Base-by-base conservation (phyloP, 2,329 filamentous ascomycete genomes). In the Chrysosporium queenslandicum region DNA sequence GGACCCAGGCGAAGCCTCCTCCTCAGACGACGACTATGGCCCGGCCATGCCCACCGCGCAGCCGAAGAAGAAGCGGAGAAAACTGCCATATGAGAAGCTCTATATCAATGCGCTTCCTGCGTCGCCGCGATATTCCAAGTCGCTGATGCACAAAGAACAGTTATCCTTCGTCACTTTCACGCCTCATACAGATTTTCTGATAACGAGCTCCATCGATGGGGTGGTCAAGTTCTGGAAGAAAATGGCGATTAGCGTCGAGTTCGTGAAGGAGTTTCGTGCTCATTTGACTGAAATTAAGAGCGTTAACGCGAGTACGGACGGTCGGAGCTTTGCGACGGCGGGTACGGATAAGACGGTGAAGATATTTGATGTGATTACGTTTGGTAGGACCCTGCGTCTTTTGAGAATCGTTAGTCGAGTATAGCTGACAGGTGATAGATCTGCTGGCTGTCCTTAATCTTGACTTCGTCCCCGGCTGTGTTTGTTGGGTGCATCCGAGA, bases 151-250 rank as follows among this genome's bases (percentile, higher is more conserved):
- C 77, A 90, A 91, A 72, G 92, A 98, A 60, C 89, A 95, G 71
- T 72, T 98, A 46, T 80, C 85, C 53, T 97, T 90, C 63, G 80
- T 87, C 57, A 94, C 84, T 11, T 83, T 95, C 67, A 95, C 94
- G 1, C 90, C 90, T 0, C 74, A 85, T 55, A 96, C 91, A 55
- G 92, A 97, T 60, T 98, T 98, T 65, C 76, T 98, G 34, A 92
- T 98, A 57, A 98, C 92, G 1, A 87, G 86, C 56, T 97, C 92
- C 0, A 73, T 87, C 40, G 92, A 98, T 65, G 94, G 94, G n/a
- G 85, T 91, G 0, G 91, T 97, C 60, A 98, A 98, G 69, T 98
- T 98, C 68, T 98, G 92, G 92, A 98, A 98, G 74, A 98, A 98
- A 73, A 80, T 86, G 58, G 83, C 81, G 1, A 83, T 87, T 30